Evolutionary conservation across 192 early-diverging fungal species (phyloP).

Genomic region (Gaertneriomyces sp.): DNA sequence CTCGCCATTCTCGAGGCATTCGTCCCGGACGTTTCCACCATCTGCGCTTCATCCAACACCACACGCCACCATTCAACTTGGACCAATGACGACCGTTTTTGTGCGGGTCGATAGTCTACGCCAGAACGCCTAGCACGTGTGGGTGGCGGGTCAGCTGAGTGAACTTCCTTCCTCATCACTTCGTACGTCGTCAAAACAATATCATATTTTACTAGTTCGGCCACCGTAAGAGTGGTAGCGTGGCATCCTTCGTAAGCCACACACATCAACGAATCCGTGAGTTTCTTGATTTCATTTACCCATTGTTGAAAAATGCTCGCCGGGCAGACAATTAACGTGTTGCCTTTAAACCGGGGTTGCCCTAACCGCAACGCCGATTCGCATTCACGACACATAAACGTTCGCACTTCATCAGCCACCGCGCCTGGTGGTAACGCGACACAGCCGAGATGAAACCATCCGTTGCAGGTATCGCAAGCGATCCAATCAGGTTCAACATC

Average conservation of each 20-base stretch:
- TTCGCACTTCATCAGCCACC: too few species aligned
- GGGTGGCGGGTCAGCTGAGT: conserved; percentile 35
- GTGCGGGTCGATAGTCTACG: conserved; percentile 32
- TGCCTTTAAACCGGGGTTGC: too few species aligned
- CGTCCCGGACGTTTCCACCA: conserved; percentile 53
- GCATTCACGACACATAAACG: too few species aligned
- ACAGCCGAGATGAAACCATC: conserved; percentile 16
- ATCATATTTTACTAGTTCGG: conserved; percentile 39
- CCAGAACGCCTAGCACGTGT: conserved; percentile 42
- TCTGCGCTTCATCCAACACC: conserved; percentile 66
- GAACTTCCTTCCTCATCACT: conserved; percentile 51
- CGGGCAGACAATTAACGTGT: conserved; percentile 64
- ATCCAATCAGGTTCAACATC: too few species aligned
- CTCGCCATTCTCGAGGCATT: conserved; percentile 25
- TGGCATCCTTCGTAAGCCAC: conserved; percentile 42
- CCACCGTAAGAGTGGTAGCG: conserved; percentile 1
- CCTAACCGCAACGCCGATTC: too few species aligned
- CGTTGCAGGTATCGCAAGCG: background rate
- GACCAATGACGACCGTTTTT: conserved; percentile 44
- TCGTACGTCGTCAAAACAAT: conserved; percentile 63
- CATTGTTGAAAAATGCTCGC: conserved; percentile 63
- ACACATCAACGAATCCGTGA: conserved; percentile 47
- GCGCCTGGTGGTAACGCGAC: background rate
- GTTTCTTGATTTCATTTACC: conserved; percentile 50
- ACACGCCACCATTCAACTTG: conserved; percentile 57